Percentiles rank a stretch among this genome's conserved stretches.
phyloP scores from a whole-genome alignment of 257 asterid species.

The Solanum raphanifolium region DNA sequence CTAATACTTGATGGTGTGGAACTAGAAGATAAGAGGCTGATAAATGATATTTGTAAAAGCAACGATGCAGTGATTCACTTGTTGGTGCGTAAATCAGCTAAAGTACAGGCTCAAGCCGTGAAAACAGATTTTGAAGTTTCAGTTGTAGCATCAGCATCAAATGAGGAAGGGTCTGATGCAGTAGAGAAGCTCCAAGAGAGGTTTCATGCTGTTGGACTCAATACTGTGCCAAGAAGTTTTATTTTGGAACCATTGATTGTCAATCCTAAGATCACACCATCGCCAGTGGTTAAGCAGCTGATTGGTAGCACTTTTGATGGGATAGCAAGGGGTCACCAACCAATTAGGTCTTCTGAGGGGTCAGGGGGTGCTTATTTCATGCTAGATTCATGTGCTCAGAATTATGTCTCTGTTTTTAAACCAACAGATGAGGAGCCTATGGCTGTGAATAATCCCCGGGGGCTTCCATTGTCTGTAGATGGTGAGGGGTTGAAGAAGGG shows the following conservation, averaged over 20 bases:
- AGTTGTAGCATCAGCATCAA: constrained; percentile 28
- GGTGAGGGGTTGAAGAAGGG: constrained; percentile 84
- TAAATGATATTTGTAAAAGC: constrained; percentile 51
- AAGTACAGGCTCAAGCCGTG: constrained; percentile 34
- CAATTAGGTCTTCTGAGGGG: constrained; percentile 56
- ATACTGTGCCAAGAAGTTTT: constrained; percentile 13
- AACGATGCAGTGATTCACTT: constrained; percentile 61
- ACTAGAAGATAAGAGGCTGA: constrained; percentile 68
- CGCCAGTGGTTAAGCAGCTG: constrained; percentile 35
- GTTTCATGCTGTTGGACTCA: constrained; percentile 13
- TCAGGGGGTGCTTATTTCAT: constrained; percentile 72
- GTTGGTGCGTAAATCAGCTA: constrained; percentile 51
- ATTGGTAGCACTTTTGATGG: constrained; percentile 42
- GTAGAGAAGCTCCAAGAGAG: constrained; percentile 17
- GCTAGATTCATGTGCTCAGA: constrained; percentile 53
- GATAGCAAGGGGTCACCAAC: constrained; percentile 37
- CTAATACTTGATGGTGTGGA: constrained; percentile 54
- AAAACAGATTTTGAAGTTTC: constrained; percentile 55
- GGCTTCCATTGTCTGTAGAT: constrained; percentile 43
- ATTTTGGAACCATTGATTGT: constrained; percentile 36
- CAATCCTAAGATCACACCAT: constrained; percentile 27
- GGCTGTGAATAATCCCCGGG: constrained; percentile 68
- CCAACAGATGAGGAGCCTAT: constrained; percentile 76
- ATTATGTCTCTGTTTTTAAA: constrained; percentile 51
- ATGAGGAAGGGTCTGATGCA: constrained; percentile 16